Conservation (phyloP, 1,139 yeast species). For the Saccharomycopsis crataegensis region DNA sequence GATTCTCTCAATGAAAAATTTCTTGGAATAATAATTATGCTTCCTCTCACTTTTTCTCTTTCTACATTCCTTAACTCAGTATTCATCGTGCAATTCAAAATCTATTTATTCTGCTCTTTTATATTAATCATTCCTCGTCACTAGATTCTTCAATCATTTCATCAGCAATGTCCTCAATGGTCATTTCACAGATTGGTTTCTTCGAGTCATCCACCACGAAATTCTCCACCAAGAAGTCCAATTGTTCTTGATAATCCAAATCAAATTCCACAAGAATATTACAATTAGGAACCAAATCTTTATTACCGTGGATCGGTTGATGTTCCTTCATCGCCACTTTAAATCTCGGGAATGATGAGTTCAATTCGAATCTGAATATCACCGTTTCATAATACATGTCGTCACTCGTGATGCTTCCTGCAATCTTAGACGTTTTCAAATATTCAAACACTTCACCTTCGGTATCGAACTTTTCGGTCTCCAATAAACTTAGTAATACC, state of each 20-base stretch:
- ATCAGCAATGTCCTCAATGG: slow-evolving; percentile 14
- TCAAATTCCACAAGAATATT: slow-evolving; percentile 19
- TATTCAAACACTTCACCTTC: not conserved
- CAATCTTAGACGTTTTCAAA: not conserved
- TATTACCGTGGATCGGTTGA: not conserved
- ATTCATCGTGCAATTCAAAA: too few relatives aligned
- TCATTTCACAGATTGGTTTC: not conserved
- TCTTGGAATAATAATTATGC: too few relatives aligned
- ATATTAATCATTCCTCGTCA: not conserved
- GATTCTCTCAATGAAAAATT: too few relatives aligned
- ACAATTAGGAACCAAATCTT: slow-evolving; percentile 10
- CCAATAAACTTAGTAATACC: slow-evolving; percentile 19
- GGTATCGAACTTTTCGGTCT: not conserved
- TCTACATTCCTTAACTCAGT: too few relatives aligned
- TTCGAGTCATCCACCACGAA: slow-evolving; percentile 1
- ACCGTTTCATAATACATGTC: not conserved
- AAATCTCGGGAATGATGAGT: slow-evolving; percentile 18
- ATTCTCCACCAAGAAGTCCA: slow-evolving; percentile 3
- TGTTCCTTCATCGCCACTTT: slow-evolving; percentile 1
- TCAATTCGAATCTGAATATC: slow-evolving; percentile 13
- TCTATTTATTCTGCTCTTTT: too few relatives aligned
- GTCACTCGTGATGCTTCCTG: not conserved
- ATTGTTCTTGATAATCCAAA: slow-evolving; percentile 16
- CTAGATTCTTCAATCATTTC: slow-evolving; percentile 1
- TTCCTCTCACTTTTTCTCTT: too few relatives aligned